These are phyloP conservation scores for Avena sativa DNA, from an alignment of 176 grass and related monocot genomes.

Conservation along the genomic window DNA sequence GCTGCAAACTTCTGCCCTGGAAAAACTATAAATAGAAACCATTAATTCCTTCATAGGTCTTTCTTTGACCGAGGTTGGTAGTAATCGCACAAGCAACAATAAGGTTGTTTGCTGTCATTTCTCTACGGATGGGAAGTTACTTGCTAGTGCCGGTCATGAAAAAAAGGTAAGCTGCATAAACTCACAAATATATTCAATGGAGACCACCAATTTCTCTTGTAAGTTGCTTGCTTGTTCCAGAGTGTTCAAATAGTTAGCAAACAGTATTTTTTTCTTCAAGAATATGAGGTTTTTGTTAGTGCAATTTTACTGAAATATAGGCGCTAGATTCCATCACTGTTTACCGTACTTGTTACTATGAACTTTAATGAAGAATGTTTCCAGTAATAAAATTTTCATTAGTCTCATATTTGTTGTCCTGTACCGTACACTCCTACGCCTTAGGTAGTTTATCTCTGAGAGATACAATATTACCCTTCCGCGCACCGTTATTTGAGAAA, in stretches of 20 bases:
- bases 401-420: neutral
- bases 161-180: conserved; percentile 64
- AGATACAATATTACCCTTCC: neutral
- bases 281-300: neutral
- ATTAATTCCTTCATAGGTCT: conserved; percentile 62
- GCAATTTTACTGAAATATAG: conserved; percentile 16
- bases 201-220: conserved; percentile 5
- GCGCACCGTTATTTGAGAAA: conserved; percentile 9
- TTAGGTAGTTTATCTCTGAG: neutral
- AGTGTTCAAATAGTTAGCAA: neutral
- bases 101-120: conserved; percentile 86
- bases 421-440: neutral
- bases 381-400: conserved; percentile 12
- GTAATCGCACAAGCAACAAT: conserved; percentile 64
- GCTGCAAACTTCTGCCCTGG: conserved; percentile 10
- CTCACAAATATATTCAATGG: conserved; percentile 15
- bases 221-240: conserved; percentile 29
- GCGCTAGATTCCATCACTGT: conserved; percentile 19
- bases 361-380: conserved; percentile 16
- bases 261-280: neutral
- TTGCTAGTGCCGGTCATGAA: conserved; percentile 85
- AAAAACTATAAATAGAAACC: conserved; percentile 27
- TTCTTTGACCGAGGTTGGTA: conserved; percentile 71
- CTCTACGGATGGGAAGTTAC: conserved; percentile 78
- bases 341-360: neutral